Percentiles rank a stretch among this genome's conserved stretches.
phyloP scores from a whole-genome alignment of 148 eudicot species.

The Suaeda aralocaspica region DNA sequence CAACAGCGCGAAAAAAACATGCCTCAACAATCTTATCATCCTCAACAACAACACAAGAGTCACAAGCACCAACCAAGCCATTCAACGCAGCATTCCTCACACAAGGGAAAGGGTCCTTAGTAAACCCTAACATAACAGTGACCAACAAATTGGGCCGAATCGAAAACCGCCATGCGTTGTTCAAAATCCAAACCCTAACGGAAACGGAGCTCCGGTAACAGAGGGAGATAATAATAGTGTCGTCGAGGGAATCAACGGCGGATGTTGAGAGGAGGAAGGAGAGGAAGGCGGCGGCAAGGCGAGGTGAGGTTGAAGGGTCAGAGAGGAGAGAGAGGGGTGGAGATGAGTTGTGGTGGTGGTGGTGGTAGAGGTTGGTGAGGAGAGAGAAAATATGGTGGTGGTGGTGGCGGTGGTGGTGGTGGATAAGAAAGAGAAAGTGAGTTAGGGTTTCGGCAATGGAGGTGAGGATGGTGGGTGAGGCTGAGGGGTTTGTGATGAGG shows the following conservation, averaged over 20 bases:
- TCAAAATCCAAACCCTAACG: conserved; percentile 44
- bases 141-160: conserved; percentile 55
- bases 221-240: conserved; percentile 37
- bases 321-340: conserved; percentile 28
- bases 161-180: conserved; percentile 32
- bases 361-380: conserved; percentile 34
- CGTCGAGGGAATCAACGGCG: conserved; percentile 31
- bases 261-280: conserved; percentile 45
- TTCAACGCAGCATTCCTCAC: conserved; percentile 53
- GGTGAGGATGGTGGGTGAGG: conserved; percentile 45
- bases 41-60: conserved; percentile 32
- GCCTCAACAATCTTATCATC: conserved; percentile 46
- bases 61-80: conserved; percentile 45
- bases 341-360: conserved; percentile 39
- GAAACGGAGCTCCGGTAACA: conserved; percentile 41
- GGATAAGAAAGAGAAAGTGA: conserved; percentile 25
- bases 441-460: conserved; percentile 46
- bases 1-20: conserved; percentile 59
- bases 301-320: conserved; percentile 26
- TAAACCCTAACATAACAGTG: conserved; percentile 64
- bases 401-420: neutral
- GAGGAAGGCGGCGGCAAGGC: conserved; percentile 36
- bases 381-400: conserved; percentile 31
- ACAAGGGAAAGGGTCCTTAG: conserved; percentile 69
- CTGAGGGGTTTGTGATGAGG: conserved; percentile 50